Evolutionary conservation across 2,329 filamentous ascomycete species (phyloP), one percentile per base, ranked within the genome.

Genomic region (Fusarium anthophilum): DNA sequence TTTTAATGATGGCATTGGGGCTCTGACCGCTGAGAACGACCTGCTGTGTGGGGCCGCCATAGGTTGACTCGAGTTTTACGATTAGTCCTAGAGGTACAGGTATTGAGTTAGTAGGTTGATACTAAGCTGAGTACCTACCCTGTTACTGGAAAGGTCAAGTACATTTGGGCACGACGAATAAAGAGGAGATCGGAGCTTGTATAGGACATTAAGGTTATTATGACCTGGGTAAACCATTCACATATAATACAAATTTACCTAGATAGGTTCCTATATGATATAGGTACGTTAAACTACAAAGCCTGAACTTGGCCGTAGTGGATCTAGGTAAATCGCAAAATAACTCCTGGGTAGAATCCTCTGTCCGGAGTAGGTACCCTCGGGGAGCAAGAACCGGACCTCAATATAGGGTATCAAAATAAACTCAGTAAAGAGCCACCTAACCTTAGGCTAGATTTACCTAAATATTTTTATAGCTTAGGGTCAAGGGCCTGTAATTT

Each of bases 11-110:
- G 61, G 64, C 66, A 59, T 73, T 62, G 72, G 75, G 73, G 69
- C 69, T 69, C 67, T 75, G 72, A 70, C 70, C 67, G 70, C 69
- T 65, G 70, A 60, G 64, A 66, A 70, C 69, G 62, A 73, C 69
- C 66, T 63, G n/a, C 32, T 47, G 45, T 63, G 74, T 76, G 75
- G 75, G 73, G 74, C 76, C 41, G 18, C 50, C 14, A 37, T 35
- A 35, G 32, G 32, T 54, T 28, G 50, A 54, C 24, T 54, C 50
- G 24, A 54, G 32, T 38, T 38, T 54, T 54, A 54, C 14, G 35
- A 32, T 50, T 32, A 24, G 28, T 50, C 32, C 44, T 26, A 45
- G n/a, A 28, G 44, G 44, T 28, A 22, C 18, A 20, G 45, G 20
- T 24, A 50, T 22, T 22, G 22, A 44, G 35, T 17, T 32, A 32